phyloP scores from a whole-genome alignment of 768 basidiomycete species.

The Galerina marginata region DNA sequence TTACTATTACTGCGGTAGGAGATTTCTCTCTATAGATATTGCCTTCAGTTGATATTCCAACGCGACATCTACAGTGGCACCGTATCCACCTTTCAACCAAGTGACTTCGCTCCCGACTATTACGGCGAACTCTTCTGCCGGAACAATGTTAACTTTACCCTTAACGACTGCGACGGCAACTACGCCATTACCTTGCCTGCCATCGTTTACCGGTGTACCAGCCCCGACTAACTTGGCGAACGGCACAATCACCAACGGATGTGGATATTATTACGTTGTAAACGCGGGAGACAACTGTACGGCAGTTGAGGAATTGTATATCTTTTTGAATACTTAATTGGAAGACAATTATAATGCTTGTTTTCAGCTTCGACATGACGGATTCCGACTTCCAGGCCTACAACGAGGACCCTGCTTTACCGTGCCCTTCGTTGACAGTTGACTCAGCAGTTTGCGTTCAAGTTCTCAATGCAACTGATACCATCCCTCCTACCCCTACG shows the following conservation, averaged over 20 bases:
- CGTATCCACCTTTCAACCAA: conserved; percentile 11
- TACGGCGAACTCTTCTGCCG: conserved; percentile 6
- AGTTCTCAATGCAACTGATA: conserved; percentile 3
- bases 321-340: too few relatives aligned
- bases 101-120: neutral
- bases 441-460: conserved; percentile 6
- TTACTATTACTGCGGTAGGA: conserved; percentile 7
- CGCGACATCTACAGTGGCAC: neutral
- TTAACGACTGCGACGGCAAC: conserved; percentile 1
- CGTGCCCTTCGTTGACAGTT: conserved; percentile 5
- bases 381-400: neutral
- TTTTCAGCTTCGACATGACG: neutral
- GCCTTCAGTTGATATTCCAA: neutral
- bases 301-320: conserved; percentile 1
- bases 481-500: conserved; percentile 2
- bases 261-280: conserved; percentile 7
- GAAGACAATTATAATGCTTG: neutral
- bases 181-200: conserved; percentile 1
- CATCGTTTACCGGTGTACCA: conserved; percentile 4
- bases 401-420: conserved; percentile 3
- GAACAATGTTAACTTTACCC: neutral
- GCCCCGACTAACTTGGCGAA: conserved; percentile 1
- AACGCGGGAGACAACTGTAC: conserved; percentile 6
- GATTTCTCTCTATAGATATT: too few relatives aligned
- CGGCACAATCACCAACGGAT: conserved; percentile 8